Evolutionary conservation across 192 early-diverging fungal genomes (phyloP).

Genomic region (Umbelopsis ramanniana): DNA sequence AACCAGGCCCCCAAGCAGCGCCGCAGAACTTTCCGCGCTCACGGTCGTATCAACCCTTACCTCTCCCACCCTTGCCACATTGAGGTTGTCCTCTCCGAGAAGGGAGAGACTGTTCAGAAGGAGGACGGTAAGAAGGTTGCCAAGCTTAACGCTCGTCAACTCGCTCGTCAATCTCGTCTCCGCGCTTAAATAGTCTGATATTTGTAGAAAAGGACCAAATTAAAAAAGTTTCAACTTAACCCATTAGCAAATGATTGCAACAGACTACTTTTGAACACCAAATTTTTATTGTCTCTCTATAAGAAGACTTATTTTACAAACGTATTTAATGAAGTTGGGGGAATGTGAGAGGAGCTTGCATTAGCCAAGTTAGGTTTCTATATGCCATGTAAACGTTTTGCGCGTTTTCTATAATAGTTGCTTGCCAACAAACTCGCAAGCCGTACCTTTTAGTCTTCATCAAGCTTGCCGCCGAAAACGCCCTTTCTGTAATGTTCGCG

Average conservation of each 20-base stretch:
- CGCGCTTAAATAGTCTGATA: constrained; percentile 23
- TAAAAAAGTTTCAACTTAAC: constrained; percentile 18
- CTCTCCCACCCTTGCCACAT: constrained; percentile 95
- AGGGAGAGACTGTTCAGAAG: constrained; percentile 76
- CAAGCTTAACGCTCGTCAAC: constrained; percentile 59
- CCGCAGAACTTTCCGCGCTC: constrained; percentile 97
- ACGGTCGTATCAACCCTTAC: constrained; percentile 96
- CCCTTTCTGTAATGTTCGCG: constrained; percentile 74
- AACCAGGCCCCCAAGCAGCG: constrained; percentile 98
- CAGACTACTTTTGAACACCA: background rate
- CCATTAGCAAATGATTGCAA: background rate
- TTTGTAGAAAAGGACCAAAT: constrained; percentile 23
- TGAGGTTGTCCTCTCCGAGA: constrained; percentile 93
- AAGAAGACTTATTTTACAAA: constrained; percentile 20
- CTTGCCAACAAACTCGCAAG: background rate
- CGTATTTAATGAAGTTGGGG: constrained; percentile 1
- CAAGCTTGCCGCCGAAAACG: constrained; percentile 63
- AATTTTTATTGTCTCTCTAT: background rate
- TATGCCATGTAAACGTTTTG: background rate
- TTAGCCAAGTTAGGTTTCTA: constrained; percentile 1
- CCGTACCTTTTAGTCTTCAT: constrained; percentile 15
- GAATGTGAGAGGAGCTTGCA: background rate
- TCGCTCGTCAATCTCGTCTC: constrained; percentile 55
- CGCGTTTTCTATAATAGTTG: background rate
- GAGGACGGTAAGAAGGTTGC: constrained; percentile 66